Evolutionary conservation across 2,329 filamentous ascomycete species (phyloP).

Genomic region (Parastagonospora avenae): DNA sequence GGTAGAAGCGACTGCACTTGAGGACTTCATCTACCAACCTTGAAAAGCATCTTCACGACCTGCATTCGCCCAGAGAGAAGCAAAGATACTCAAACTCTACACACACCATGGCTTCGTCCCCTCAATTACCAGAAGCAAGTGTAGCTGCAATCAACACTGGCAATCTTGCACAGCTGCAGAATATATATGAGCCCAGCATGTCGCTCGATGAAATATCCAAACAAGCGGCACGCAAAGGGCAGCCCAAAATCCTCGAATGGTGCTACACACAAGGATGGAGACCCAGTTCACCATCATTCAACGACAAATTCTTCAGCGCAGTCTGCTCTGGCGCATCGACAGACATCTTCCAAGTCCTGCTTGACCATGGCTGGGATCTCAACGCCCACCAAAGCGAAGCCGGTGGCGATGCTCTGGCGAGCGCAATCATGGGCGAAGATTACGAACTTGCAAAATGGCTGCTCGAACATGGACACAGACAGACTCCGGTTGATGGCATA

Average conservation of each 20-base stretch:
- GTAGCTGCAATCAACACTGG: neutral
- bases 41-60: too few relatives aligned
- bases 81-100: too few relatives aligned
- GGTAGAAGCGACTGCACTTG: too few relatives aligned
- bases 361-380: conserved; percentile 1
- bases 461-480: neutral
- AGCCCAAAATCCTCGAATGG: neutral
- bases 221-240: neutral
- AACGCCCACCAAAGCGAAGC: neutral
- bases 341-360: neutral
- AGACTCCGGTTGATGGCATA: neutral
- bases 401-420: neutral
- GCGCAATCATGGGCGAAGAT: neutral
- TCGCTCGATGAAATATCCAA: neutral
- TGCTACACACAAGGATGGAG: neutral
- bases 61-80: too few relatives aligned
- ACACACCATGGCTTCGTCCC: neutral
- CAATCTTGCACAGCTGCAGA: neutral
- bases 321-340: neutral
- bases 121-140: neutral
- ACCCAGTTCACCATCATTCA: neutral
- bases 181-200: neutral
- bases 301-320: neutral
- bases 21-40: too few relatives aligned
- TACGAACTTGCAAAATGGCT: neutral